These are phyloP conservation scores for Halophytophthora polymorphica DNA, from an alignment of 352 stramenopile genomes.

Conservation along the genomic window DNA sequence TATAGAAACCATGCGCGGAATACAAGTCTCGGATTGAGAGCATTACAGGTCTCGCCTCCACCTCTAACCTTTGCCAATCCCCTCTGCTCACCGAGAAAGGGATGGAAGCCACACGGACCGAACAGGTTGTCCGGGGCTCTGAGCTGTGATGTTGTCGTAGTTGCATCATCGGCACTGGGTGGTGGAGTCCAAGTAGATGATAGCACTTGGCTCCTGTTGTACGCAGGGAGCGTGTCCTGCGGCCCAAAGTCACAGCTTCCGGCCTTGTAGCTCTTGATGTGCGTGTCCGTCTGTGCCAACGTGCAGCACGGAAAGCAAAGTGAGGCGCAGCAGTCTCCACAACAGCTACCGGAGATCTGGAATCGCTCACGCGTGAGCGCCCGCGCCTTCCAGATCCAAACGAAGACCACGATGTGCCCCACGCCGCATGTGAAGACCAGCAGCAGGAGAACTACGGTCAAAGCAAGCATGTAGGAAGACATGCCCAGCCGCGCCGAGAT, in stretches of 20 bases:
- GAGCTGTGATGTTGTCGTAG: no score
- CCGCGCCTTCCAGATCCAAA: slow-evolving; percentile 28
- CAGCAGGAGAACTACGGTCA: slow-evolving; percentile 24
- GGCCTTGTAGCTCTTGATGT: slow-evolving; percentile 49
- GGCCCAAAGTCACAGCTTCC: slow-evolving; percentile 12
- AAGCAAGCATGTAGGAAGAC: slow-evolving; percentile 21
- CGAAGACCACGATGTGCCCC: slow-evolving; percentile 11
- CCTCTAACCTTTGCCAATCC: no score
- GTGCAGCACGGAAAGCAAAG: slow-evolving; percentile 36
- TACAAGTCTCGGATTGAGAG: no score
- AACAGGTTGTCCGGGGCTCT: no score
- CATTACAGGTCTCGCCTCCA: no score
- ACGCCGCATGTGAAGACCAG: slow-evolving; percentile 25
- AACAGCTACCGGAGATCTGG: slow-evolving; percentile 32
- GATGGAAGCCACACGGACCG: no score
- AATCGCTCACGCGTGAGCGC: slow-evolving; percentile 27
- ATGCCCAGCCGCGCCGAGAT: slow-evolving; percentile 31
- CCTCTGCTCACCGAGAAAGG: no score
- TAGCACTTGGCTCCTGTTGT: no score
- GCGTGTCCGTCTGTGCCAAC: slow-evolving; percentile 43
- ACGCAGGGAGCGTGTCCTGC: slow-evolving; percentile 5
- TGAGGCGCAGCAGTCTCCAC: slow-evolving; percentile 24
- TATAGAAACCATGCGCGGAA: no score
- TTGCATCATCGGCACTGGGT: no score
- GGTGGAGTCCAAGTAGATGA: no score